A percentile compares a stretch with the other conserved stretches of the same genome.
phyloP scores from a whole-genome alignment of 371 early-diverging fungal species.

The Nosema bombycis region DNA sequence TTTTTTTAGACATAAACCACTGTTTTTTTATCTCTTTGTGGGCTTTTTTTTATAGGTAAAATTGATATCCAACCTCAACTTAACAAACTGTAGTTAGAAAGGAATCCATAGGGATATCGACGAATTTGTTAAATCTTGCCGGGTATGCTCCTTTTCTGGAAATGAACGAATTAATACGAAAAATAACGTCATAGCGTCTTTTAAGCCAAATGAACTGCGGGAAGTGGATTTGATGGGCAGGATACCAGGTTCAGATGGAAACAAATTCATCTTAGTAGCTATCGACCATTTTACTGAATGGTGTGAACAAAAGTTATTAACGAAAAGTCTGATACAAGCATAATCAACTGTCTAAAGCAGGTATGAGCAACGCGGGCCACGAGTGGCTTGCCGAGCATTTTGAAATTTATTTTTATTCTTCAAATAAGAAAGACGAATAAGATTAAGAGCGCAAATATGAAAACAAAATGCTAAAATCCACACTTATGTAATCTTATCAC shows the following conservation, averaged over 20 bases:
- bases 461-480: too few relatives aligned
- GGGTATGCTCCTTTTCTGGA: background rate
- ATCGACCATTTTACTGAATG: slow-evolving; percentile 5
- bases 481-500: too few relatives aligned
- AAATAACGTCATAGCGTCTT: background rate
- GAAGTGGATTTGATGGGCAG: background rate
- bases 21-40: too few relatives aligned
- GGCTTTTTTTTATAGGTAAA: too few relatives aligned
- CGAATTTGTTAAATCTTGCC: background rate
- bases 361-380: too few relatives aligned
- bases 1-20: too few relatives aligned
- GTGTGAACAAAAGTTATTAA: background rate
- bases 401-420: too few relatives aligned
- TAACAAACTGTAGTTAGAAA: too few relatives aligned
- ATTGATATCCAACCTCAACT: too few relatives aligned
- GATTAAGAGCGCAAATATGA: too few relatives aligned
- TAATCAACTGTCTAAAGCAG: background rate
- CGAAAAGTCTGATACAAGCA: background rate
- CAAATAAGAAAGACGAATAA: too few relatives aligned
- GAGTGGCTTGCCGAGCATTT: too few relatives aligned
- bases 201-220: background rate
- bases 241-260: background rate
- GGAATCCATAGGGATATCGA: background rate
- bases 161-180: background rate
- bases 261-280: background rate